phyloP scores from a whole-genome alignment of 805 yeast genomes.

The Nakazawaea sp. region DNA sequence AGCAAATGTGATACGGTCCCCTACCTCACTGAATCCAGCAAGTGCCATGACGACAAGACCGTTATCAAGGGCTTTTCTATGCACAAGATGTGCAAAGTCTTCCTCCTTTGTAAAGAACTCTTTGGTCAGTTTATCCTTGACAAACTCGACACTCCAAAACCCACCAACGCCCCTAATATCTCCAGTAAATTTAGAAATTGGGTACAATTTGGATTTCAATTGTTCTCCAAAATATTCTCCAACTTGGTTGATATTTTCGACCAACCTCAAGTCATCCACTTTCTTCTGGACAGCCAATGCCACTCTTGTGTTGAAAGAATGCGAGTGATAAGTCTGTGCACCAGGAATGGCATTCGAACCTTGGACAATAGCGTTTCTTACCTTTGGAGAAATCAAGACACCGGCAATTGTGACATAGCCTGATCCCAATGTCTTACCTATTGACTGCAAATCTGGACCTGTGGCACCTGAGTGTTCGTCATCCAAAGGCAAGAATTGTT shows the following conservation, averaged over 20 bases:
- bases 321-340: conserved; percentile 47
- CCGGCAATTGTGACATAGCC: conserved; percentile 47
- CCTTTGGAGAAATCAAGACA: conserved; percentile 32
- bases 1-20: conserved; percentile 37
- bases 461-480: no score
- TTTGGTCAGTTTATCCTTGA: conserved; percentile 45
- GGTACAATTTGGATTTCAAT: background rate
- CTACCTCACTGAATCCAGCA: conserved; percentile 29
- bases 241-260: conserved; percentile 34
- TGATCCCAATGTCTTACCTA: conserved; percentile 43
- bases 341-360: conserved; percentile 34
- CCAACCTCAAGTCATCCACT: conserved; percentile 23
- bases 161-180: conserved; percentile 61
- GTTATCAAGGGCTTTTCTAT: conserved; percentile 29
- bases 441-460: conserved; percentile 41
- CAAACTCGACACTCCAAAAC: conserved; percentile 53
- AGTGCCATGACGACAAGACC: conserved; percentile 35
- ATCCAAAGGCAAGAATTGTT: no score
- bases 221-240: conserved; percentile 22
- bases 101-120: conserved; percentile 31
- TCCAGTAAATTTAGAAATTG: conserved; percentile 24
- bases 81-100: conserved; percentile 28
- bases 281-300: conserved; percentile 40
- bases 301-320: conserved; percentile 36
- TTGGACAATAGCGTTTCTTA: conserved; percentile 26